A percentile compares a stretch with the other conserved stretches of the same genome.
These are phyloP conservation scores for Kurtzmaniella quercitrusa DNA, from an alignment of 1,139 yeast genomes.

Conservation along the genomic window DNA sequence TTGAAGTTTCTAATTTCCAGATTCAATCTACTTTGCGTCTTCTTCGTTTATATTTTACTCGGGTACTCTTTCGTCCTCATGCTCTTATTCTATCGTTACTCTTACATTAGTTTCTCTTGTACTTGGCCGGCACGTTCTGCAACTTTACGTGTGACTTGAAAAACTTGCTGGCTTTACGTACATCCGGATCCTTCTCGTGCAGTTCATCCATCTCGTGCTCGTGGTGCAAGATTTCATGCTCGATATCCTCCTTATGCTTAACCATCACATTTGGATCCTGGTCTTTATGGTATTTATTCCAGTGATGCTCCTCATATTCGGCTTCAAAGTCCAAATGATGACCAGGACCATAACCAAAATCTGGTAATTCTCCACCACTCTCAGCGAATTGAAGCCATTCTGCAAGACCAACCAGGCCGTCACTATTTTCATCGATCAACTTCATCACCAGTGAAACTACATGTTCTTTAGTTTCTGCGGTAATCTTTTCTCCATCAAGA, in stretches of 20 bases:
- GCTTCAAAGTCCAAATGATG: constrained; percentile 93
- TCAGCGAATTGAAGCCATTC: constrained; percentile 69
- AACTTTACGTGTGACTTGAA: constrained; percentile 32
- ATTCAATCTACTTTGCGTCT: no score
- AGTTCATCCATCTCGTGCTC: constrained; percentile 73
- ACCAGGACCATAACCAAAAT: constrained; percentile 93
- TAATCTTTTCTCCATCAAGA: constrained; percentile 49
- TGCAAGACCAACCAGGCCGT: constrained; percentile 58
- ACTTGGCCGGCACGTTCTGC: constrained; percentile 36
- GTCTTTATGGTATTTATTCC: constrained; percentile 81
- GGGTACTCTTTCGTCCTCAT: not conserved
- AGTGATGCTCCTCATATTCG: constrained; percentile 93
- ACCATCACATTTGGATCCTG: constrained; percentile 76
- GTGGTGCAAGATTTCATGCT: constrained; percentile 85
- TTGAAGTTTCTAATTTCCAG: no score
- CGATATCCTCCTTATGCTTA: constrained; percentile 85
- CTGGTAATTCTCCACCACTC: constrained; percentile 76
- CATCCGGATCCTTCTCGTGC: constrained; percentile 53
- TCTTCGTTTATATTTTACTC: no score
- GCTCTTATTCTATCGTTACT: not conserved
- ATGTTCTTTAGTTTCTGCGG: constrained; percentile 51
- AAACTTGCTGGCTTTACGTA: constrained; percentile 28
- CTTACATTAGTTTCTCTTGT: constrained; percentile 10
- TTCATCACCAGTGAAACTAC: constrained; percentile 55
- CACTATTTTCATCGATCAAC: constrained; percentile 63